Evolutionary conservation across 2,329 filamentous ascomycete genomes (phyloP).

Genomic region (Fusarium abutilonis): DNA sequence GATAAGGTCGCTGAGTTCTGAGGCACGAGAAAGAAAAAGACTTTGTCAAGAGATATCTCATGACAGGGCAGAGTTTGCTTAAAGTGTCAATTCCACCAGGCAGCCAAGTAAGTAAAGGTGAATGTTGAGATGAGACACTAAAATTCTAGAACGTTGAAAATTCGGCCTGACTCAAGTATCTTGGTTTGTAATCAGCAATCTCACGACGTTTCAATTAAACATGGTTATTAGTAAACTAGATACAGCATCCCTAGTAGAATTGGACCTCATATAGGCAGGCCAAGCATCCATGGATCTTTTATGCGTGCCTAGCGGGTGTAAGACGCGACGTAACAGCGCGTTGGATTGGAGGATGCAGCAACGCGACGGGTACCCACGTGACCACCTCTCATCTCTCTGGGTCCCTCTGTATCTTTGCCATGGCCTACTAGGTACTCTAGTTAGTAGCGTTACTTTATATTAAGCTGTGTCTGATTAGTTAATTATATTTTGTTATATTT

Average conservation of each 20-base stretch:
- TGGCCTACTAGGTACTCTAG: too few relatives aligned
- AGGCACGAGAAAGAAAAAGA: neutral
- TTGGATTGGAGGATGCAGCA: neutral
- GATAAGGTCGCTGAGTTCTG: neutral
- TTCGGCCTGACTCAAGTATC: constrained; percentile 1
- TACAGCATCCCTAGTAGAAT: neutral
- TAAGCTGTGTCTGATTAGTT: too few relatives aligned
- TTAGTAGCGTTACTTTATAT: too few relatives aligned
- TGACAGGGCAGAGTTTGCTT: constrained; percentile 4
- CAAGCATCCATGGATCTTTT: neutral
- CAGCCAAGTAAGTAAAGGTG: constrained; percentile 3
- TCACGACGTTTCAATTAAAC: neutral
- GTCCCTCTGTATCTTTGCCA: too few relatives aligned
- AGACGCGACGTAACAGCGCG: constrained; percentile 17
- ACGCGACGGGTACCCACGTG: constrained; percentile 38
- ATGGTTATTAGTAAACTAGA: neutral
- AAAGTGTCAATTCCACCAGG: neutral
- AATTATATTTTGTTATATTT: too few relatives aligned
- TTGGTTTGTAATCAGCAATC: constrained; percentile 24
- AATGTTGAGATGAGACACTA: constrained; percentile 8
- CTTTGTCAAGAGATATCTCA: constrained; percentile 10
- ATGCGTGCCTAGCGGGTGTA: neutral
- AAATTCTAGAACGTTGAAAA: constrained; percentile 16
- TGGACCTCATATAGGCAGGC: constrained; percentile 8
- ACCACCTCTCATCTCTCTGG: neutral